Base-by-base conservation (phyloP, 1,284 basidiomycete species). In the Flammula alnicola region DNA sequence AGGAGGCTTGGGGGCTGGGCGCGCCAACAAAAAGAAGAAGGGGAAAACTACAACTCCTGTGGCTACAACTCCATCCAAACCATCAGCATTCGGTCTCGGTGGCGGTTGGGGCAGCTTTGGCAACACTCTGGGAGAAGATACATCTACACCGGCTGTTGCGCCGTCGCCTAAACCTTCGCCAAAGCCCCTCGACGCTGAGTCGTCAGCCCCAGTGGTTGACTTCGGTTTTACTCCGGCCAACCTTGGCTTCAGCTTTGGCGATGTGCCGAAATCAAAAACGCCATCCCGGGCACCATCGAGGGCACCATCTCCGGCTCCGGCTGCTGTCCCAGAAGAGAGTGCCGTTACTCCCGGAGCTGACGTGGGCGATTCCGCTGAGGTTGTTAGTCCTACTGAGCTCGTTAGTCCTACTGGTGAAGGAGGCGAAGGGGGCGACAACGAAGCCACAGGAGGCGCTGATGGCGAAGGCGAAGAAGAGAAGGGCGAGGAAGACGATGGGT, bases 21-120 rank as follows among this genome's bases (percentile, higher is more conserved):
- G 29, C 10, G 5, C 43, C 12, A 17, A 11, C 7, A 60, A 56
- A 54, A 55, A 56, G 44, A 62, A 58, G 59, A 57, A 56, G 44
- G 55, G 54, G 12, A 54, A 55, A 43, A 44, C 37, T 14, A 49
- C 47, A 5, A 51, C 58, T 4, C 47, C 50, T 11, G 19, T 44
- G 1, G 27, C 51, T n/a, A 11, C 46, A 1, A 22, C n/a, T n/a
- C n/a, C n/a, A n/a, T n/a, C 23, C 16, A 44, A 26, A 23, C 55
- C 52, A 3, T 57, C 57, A 12, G 51, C 51, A 8, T 56, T 61
- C 38, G 55, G 51, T 2, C 41, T 45, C 27, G 58, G 51, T 11
- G 33, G 42, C 33, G 47, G 51, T 40, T 54, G 52, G 50, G 51
- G 53, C 12, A 33, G 38, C 32, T 52, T 57, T 37, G 55, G 55